A percentile compares a stretch with the other conserved stretches of the same genome.
Evolutionary conservation across 2,329 filamentous ascomycete genomes (phyloP).

Genomic region (Aspergillus nomiae): DNA sequence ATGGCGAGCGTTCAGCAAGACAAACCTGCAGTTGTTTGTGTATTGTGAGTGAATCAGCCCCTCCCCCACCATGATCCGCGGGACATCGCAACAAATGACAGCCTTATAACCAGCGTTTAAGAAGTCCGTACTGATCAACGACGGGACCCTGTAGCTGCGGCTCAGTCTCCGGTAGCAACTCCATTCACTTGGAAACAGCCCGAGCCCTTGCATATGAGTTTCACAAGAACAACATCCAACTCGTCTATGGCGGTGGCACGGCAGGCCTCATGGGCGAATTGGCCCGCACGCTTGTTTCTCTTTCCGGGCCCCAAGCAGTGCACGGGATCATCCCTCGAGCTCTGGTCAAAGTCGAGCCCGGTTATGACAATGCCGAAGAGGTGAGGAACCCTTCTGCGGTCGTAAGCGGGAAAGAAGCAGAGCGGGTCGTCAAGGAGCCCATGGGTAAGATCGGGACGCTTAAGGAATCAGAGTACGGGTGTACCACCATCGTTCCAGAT

Average conservation of each 20-base stretch:
- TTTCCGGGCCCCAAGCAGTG: constrained; percentile 77
- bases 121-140: neutral
- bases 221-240: constrained; percentile 72
- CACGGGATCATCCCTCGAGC: constrained; percentile 93
- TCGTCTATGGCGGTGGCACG: constrained; percentile 95
- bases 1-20: constrained; percentile 24
- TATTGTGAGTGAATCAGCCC: constrained; percentile 65
- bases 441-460: constrained; percentile 28
- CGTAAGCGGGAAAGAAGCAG: constrained; percentile 50
- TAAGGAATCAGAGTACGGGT: constrained; percentile 62
- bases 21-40: constrained; percentile 72
- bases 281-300: constrained; percentile 78
- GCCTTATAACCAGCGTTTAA: neutral
- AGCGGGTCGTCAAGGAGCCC: constrained; percentile 61
- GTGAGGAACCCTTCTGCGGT: constrained; percentile 29
- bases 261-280: constrained; percentile 95
- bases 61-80: neutral
- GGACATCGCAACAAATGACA: neutral
- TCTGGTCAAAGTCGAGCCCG: constrained; percentile 71
- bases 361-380: constrained; percentile 29
- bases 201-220: constrained; percentile 72
- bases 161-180: constrained; percentile 70
- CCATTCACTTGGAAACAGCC: constrained; percentile 76
- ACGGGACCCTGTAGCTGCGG: constrained; percentile 66
- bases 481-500: constrained; percentile 84